Conservation (phyloP, 2,329 filamentous ascomycete species). For the Cladosporium austrohemisphaericum region DNA sequence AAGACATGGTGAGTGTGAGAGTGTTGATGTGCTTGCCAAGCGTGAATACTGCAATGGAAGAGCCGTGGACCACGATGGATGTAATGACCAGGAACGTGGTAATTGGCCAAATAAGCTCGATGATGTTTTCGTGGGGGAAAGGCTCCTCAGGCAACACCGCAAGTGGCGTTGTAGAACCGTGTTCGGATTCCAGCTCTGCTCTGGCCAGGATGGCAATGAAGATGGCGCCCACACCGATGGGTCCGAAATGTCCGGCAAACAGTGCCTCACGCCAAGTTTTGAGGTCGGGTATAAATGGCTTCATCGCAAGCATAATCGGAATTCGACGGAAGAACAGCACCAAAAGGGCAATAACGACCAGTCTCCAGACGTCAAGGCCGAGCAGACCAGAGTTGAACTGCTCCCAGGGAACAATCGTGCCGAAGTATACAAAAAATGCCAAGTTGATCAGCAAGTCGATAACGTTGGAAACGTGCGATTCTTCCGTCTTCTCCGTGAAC, state of each 20-base stretch:
- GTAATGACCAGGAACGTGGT: constrained; percentile 89
- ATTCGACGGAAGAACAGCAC: constrained; percentile 95
- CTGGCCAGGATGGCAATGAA: constrained; percentile 91
- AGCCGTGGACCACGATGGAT: constrained; percentile 93
- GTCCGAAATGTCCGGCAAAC: constrained; percentile 95
- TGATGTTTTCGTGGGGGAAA: constrained; percentile 63
- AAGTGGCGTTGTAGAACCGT: constrained; percentile 64
- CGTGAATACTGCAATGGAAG: constrained; percentile 96
- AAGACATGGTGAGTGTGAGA: constrained; percentile 89
- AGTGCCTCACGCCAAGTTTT: constrained; percentile 97
- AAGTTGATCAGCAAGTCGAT: constrained; percentile 96
- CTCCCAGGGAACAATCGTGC: constrained; percentile 94
- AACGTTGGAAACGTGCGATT: constrained; percentile 98
- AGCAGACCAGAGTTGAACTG: constrained; percentile 73
- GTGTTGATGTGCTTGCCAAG: constrained; percentile 98
- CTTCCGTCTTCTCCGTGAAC: constrained; percentile 97
- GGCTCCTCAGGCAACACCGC: constrained; percentile 55
- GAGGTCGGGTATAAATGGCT: constrained; percentile 90
- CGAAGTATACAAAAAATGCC: constrained; percentile 96
- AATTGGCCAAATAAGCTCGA: constrained; percentile 91
- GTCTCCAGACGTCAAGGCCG: constrained; percentile 78
- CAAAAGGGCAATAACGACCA: constrained; percentile 89
- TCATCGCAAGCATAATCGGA: constrained; percentile 86
- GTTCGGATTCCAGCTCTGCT: constrained; percentile 77
- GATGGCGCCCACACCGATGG: constrained; percentile 93